phyloP scores from a whole-genome alignment of 352 stramenopile species.

The Thalassiosira livingstoniorum region DNA sequence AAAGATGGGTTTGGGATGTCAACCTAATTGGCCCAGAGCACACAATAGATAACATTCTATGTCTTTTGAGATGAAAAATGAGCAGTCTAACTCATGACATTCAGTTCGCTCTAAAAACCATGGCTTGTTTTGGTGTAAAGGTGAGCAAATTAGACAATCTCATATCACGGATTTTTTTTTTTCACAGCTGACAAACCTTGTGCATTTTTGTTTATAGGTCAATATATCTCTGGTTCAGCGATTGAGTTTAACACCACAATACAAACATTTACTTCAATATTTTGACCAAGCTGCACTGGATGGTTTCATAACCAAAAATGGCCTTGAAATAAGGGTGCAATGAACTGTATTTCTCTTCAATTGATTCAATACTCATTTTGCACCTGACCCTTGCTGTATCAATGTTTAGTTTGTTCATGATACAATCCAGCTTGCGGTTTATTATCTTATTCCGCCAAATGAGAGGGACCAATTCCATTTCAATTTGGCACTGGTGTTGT shows the following conservation, averaged over 20 bases:
- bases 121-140: conserved; percentile 51
- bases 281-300: conserved; percentile 27
- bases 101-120: conserved; percentile 42
- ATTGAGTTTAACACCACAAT: conserved; percentile 30
- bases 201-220: no score
- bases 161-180: no score
- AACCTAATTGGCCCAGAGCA: conserved; percentile 34
- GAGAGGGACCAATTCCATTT: conserved; percentile 45
- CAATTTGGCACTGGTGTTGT: conserved; percentile 35
- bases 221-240: conserved; percentile 31
- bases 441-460: conserved; percentile 43
- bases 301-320: conserved; percentile 26
- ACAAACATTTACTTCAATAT: conserved; percentile 23
- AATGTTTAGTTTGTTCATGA: conserved; percentile 66
- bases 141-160: no score
- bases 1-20: conserved; percentile 51
- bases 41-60: conserved; percentile 43
- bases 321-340: conserved; percentile 27
- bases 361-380: no score
- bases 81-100: conserved; percentile 26
- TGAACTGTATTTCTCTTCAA: no score
- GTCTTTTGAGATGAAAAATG: conserved; percentile 50
- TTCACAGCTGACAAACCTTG: no score
- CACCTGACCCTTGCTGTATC: no score
- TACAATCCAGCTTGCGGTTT: conserved; percentile 48